phyloP scores from a whole-genome alignment of 805 yeast species.

The Suhomyces sp. region DNA sequence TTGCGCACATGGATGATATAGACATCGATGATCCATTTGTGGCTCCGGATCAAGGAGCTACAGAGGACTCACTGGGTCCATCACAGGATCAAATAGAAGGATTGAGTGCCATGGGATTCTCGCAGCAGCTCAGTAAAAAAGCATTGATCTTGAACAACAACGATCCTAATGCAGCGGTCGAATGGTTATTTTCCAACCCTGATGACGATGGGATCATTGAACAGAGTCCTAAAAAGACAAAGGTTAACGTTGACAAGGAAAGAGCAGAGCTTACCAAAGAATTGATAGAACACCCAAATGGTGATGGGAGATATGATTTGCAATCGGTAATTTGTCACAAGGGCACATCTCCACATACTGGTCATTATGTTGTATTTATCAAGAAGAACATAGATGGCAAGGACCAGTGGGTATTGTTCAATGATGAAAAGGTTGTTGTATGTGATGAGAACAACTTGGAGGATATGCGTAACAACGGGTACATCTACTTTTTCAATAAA shows the following conservation, averaged over 20 bases:
- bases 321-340: slow-evolving; percentile 81
- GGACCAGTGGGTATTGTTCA: slow-evolving; percentile 71
- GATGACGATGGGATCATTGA: slow-evolving; percentile 68
- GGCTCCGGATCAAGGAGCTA: slow-evolving; percentile 19
- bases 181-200: slow-evolving; percentile 85
- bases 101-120: slow-evolving; percentile 77
- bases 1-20: slow-evolving; percentile 83
- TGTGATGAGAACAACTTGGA: slow-evolving; percentile 43
- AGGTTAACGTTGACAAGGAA: slow-evolving; percentile 30
- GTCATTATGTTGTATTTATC: slow-evolving; percentile 84
- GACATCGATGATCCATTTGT: slow-evolving; percentile 67
- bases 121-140: slow-evolving; percentile 60
- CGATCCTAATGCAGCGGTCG: slow-evolving; percentile 76
- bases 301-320: slow-evolving; percentile 44
- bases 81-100: slow-evolving; percentile 43
- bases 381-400: slow-evolving; percentile 40
- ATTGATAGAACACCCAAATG: slow-evolving; percentile 10
- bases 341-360: slow-evolving; percentile 86
- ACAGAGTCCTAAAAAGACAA: slow-evolving; percentile 11
- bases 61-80: slow-evolving; percentile 18
- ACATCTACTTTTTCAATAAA: slow-evolving; percentile 44
- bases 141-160: slow-evolving; percentile 62
- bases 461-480: slow-evolving; percentile 48
- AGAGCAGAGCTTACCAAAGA: slow-evolving; percentile 13
- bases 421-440: slow-evolving; percentile 83